Evolutionary conservation across 768 basidiomycete genomes (phyloP), one percentile per base, ranked within the genome.

Genomic region (Kockovaella imperatae): DNA sequence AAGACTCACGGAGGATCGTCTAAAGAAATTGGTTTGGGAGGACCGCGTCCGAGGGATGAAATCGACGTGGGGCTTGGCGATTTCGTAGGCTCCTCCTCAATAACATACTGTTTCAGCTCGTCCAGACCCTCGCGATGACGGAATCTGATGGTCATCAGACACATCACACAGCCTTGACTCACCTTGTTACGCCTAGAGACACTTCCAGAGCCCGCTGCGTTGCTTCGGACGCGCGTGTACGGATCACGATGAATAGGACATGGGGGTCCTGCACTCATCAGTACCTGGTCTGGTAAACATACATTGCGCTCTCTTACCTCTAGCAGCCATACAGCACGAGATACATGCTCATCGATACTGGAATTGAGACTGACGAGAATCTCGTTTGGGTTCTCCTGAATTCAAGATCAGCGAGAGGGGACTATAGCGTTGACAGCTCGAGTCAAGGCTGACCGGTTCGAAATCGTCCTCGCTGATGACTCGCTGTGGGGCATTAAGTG

Each of bases 21-120:
- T 26, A 70, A 51, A 11, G 65, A 59, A 52, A 70, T 70, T 8
- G 66, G 54, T 23, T 58, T 60, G 1, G 64, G 67, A 1, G 60
- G 63, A 20, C n/a, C n/a, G n/a, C n/a, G n/a, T n/a, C n/a, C n/a
- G n/a, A n/a, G n/a, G n/a, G n/a, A n/a, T n/a, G n/a, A n/a, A n/a
- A n/a, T n/a, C n/a, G n/a, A n/a, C n/a, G n/a, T n/a, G n/a, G 47
- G 28, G 21, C 17, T 31, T 39, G 44, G 24, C 36, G 50, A 35
- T 14, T 42, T 28, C n/a, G 26, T 30, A n/a, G 35, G 31, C 21
- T 52, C 55, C 29, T 67, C 60, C 32, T 71, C 69, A 11, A 62
- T 51, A 8, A 71, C 65, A 45, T 71, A 71, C 47, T 71, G 69
- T 28, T 64, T 52, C 14, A 71, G 39, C 34, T 67, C 63, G 20